Evolutionary conservation across 2,329 filamentous ascomycete species (phyloP), one percentile per base, ranked within the genome.

Genomic region (Penicillium sp.): DNA sequence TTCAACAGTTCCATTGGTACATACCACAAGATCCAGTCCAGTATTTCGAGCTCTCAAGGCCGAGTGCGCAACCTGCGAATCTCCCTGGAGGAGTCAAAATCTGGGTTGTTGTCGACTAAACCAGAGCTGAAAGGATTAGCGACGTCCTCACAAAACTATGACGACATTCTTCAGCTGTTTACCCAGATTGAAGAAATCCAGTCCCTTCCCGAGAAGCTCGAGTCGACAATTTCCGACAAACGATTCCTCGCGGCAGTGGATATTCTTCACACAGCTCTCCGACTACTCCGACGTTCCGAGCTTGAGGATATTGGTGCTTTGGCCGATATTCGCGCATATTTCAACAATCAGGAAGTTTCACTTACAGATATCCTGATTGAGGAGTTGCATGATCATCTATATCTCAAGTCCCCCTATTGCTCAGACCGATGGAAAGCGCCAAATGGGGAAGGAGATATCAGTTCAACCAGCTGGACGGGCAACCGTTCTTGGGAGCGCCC

Each of bases 1-100:
- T 98, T 98, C 78, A 98, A 97, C 72, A 95, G 89, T 69, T 96
- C 91, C 41, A 97, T 98, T 54, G 93, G 91, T 68, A 97, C 91
- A 16, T 98, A 97, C 65, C 94, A 98, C 75, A 96, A 95, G 70
- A 98, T 98, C 51, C 93, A 98, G 68, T 82, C 84, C 42, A 95
- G 89, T 69, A 93, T 98, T 55, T 87, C 91, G 60, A 77, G 81
- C 41, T 95, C 89, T 13, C 93, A 98, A 69, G 84, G 84, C 61
- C 83, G 89, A 50, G 88, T 98, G 44, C 82, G 91, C 48, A 75
- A 77, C 10, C 75, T 98, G 52, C 93, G 91, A 67, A 82, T 89
- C 47, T 89, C 88, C n/a, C 75, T 98, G 47, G 79, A 84, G 11
- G 79, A 82, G 44, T 86, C 91, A 36, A 95, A 94, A 69, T 76